These are phyloP conservation scores for Neolentinus lepideus DNA, from an alignment of 1,284 basidiomycete genomes.

Conservation along the genomic window DNA sequence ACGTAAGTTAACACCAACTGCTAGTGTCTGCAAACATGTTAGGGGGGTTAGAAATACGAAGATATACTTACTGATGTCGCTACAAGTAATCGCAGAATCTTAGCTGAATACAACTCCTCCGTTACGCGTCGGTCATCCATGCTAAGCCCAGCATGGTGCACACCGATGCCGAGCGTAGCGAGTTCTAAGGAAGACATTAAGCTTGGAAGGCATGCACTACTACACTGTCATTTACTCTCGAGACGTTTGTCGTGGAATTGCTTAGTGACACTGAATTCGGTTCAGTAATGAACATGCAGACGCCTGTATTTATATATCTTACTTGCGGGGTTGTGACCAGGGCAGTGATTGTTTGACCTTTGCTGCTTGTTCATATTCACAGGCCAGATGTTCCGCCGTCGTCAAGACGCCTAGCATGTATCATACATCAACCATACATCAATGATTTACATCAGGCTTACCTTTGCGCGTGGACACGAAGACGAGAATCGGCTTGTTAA, in stretches of 20 bases:
- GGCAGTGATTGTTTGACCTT: slow-evolving; percentile 47
- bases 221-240: slow-evolving; percentile 32
- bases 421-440: slow-evolving; percentile 1
- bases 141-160: slow-evolving; percentile 84
- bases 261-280: slow-evolving; percentile 35
- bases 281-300: background rate
- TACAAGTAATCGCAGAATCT: slow-evolving; percentile 59
- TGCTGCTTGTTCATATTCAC: slow-evolving; percentile 58
- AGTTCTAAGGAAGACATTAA: slow-evolving; percentile 34
- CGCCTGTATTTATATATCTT: background rate
- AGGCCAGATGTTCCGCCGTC: slow-evolving; percentile 70
- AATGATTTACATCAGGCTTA: slow-evolving; percentile 19
- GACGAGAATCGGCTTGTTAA: slow-evolving; percentile 74
- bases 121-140: slow-evolving; percentile 62
- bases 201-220: background rate
- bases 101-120: slow-evolving; percentile 67
- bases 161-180: slow-evolving; percentile 62
- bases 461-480: slow-evolving; percentile 87
- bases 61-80: slow-evolving; percentile 57
- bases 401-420: slow-evolving; percentile 45
- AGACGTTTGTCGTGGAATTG: slow-evolving; percentile 58
- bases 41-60: background rate
- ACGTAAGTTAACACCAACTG: slow-evolving; percentile 88
- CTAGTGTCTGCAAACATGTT: slow-evolving; percentile 54
- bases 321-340: slow-evolving; percentile 56